Evolutionary conservation across 1,284 basidiomycete species (phyloP), one percentile per base, ranked within the genome.

Genomic region (Malassezia equina): DNA sequence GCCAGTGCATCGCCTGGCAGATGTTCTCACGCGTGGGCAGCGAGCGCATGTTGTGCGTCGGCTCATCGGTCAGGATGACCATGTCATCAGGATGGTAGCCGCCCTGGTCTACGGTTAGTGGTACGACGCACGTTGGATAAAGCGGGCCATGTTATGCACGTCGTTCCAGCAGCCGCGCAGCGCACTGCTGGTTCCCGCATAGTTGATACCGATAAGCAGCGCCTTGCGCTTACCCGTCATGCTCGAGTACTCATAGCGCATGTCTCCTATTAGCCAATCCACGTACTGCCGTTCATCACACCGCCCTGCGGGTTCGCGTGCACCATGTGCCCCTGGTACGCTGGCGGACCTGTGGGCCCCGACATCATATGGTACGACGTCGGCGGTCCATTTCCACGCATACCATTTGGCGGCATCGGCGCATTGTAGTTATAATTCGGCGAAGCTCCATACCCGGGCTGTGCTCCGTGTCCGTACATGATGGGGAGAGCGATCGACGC

Each of bases 141-240:
- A 75, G n/a, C 60, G 51, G 47, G 67, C 61, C 49, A 75, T 63
- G 55, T 75, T 75, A 33, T 69, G 54, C 6, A 68, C 71, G 48
- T 75, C 72, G 59, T 75, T 75, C 60, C 66, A 67, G 63, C 72
- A 75, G 9, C 72, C 72, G 28, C 68, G 61, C 43, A 75, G 64
- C 59, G 66, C 64, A 44, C 67, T 60, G 31, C 52, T 52, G 27
- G 55, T 63, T 12, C 67, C 67, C 24, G 54, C 59, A 46, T 75
- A 75, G 60, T 75, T 75, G 59, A 74, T 71, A 6, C 72, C 72
- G 50, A 75, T 73, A 28, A 75, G 55, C 23, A 75, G 60, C 24
- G 72, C 72, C 55, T 75, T 75, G 23, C 72, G 61, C 58, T 69
- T 72, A 17, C 72, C 72, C 24, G 48, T 57, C 69, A 72, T 72